Evolutionary conservation across 768 basidiomycete genomes (phyloP).

Genomic region (Suillus discolor): DNA sequence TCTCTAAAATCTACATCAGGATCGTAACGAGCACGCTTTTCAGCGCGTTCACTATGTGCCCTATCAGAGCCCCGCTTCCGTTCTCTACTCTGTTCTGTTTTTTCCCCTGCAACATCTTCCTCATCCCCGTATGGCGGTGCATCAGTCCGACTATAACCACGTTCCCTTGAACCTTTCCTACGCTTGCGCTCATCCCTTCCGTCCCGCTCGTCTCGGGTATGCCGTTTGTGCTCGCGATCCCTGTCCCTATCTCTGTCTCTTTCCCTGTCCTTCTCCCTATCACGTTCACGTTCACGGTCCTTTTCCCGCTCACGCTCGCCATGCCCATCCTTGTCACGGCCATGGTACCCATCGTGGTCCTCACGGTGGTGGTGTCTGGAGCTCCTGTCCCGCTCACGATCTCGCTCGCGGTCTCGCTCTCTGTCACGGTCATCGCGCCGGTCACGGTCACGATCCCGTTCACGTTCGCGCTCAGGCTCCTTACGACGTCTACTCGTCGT

Average conservation of each 20-base stretch:
- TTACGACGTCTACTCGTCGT: slow-evolving; percentile 81
- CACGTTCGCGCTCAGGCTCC: slow-evolving; percentile 60
- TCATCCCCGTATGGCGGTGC: slow-evolving; percentile 38
- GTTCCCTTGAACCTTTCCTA: slow-evolving; percentile 42
- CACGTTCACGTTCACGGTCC: slow-evolving; percentile 42
- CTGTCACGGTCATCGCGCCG: slow-evolving; percentile 36
- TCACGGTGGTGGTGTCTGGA: slow-evolving; percentile 29
- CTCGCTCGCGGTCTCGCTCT: slow-evolving; percentile 32
- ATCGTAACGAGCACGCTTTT: slow-evolving; percentile 67
- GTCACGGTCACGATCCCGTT: slow-evolving; percentile 50
- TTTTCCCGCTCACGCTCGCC: slow-evolving; percentile 41
- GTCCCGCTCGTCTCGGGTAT: slow-evolving; percentile 58
- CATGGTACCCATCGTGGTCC: slow-evolving; percentile 13
- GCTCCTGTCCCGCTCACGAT: slow-evolving; percentile 34
- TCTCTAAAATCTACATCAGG: slow-evolving; percentile 48
- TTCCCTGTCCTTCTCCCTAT: slow-evolving; percentile 39
- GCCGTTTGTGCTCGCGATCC: slow-evolving; percentile 46
- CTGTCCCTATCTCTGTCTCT: slow-evolving; percentile 40
- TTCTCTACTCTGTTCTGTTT: slow-evolving; percentile 52
- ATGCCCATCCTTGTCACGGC: slow-evolving; percentile 27
- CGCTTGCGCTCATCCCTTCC: slow-evolving; percentile 48
- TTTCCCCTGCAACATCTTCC: slow-evolving; percentile 42
- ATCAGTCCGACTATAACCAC: slow-evolving; percentile 46
- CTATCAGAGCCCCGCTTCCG: slow-evolving; percentile 43
- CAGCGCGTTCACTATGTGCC: slow-evolving; percentile 56